Conservation (phyloP, 73 alveolate genomes). For the Halteria grandinella region DNA sequence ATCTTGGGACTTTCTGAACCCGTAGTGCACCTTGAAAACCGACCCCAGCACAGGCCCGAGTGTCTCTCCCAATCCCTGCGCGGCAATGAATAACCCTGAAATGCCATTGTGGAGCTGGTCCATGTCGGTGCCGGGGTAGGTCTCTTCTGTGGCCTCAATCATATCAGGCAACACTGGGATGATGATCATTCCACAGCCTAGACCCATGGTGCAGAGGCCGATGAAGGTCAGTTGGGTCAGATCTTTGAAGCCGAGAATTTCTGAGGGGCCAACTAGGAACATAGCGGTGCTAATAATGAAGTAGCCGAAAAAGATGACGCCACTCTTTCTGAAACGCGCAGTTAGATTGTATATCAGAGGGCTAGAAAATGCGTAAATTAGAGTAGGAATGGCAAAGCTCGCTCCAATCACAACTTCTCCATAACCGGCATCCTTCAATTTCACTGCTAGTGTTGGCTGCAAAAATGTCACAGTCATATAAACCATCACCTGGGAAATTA, state of each 20-base stretch:
- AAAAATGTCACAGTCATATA: conserved; percentile 1
- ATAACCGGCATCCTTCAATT: conserved; percentile 18
- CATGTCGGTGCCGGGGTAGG: neutral
- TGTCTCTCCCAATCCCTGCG: conserved; percentile 55
- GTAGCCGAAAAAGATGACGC: conserved; percentile 38
- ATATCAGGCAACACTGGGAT: conserved; percentile 70
- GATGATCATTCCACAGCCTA: conserved; percentile 48
- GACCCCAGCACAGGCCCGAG: conserved; percentile 60
- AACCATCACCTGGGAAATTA: conserved; percentile 17
- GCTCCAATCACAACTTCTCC: conserved; percentile 8
- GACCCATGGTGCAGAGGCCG: conserved; percentile 57
- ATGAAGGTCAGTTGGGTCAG: conserved; percentile 25
- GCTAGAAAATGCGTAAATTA: conserved; percentile 37
- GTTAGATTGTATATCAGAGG: conserved; percentile 37
- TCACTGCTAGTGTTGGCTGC: conserved; percentile 29
- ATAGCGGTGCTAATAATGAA: neutral
- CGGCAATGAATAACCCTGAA: conserved; percentile 47
- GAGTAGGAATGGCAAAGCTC: conserved; percentile 39
- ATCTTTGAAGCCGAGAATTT: conserved; percentile 27
- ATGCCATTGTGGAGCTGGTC: conserved; percentile 32
- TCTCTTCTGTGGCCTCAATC: neutral
- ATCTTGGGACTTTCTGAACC: conserved; percentile 35
- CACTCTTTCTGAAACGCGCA: conserved; percentile 14
- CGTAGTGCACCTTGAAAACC: neutral
- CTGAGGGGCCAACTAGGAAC: conserved; percentile 64